Evolutionary conservation across 306 rosid genomes (phyloP).

Genomic region (Quercus parvula): DNA sequence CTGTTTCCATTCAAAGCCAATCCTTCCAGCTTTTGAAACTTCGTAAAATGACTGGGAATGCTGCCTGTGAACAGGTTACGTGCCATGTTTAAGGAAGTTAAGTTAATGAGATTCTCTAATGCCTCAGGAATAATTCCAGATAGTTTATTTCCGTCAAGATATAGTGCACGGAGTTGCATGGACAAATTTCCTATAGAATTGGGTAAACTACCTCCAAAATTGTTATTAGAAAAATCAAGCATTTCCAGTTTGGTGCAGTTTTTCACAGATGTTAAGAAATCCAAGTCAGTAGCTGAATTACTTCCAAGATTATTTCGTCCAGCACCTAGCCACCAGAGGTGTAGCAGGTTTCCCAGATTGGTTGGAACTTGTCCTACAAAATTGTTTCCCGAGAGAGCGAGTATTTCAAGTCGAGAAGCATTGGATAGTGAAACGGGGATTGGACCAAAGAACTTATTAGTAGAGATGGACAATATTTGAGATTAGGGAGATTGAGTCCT

Average conservation of each 20-base stretch:
- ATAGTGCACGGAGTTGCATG: neutral
- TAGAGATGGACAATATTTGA: neutral
- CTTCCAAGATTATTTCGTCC: conserved; percentile 11
- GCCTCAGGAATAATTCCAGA: conserved; percentile 21
- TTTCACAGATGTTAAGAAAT: conserved; percentile 23
- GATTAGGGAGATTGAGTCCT: conserved; percentile 34
- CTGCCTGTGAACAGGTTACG: neutral
- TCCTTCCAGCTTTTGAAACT: conserved; percentile 1
- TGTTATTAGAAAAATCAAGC: neutral
- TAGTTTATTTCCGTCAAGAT: conserved; percentile 4
- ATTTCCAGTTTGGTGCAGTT: conserved; percentile 18
- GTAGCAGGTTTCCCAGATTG: conserved; percentile 3
- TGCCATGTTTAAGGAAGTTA: neutral
- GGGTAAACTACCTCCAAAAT: conserved; percentile 41
- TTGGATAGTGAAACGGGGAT: conserved; percentile 36
- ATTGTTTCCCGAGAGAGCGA: neutral
- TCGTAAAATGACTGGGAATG: conserved; percentile 27
- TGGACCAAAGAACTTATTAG: conserved; percentile 25
- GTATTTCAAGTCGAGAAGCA: conserved; percentile 3
- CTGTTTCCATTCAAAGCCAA: neutral
- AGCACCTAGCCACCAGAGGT: neutral
- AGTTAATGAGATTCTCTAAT: conserved; percentile 18
- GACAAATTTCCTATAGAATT: conserved; percentile 30
- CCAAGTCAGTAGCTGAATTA: conserved; percentile 23
- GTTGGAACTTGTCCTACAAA: conserved; percentile 26